Conservation (phyloP, 2,329 filamentous ascomycete species). For the Ceratocystiopsis sp. region DNA sequence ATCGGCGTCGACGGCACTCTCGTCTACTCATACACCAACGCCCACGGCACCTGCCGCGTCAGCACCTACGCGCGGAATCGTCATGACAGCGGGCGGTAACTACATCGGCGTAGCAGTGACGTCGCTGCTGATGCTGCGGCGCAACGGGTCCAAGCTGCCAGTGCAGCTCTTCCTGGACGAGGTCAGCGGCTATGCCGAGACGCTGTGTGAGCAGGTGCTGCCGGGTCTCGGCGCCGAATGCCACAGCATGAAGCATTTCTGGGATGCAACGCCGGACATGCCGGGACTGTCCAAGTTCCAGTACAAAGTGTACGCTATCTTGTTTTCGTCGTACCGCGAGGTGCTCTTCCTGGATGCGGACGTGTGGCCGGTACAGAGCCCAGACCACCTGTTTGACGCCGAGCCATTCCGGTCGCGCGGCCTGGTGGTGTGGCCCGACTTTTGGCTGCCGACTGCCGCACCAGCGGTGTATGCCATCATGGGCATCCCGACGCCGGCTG, state of each 20-base stretch:
- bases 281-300: slow-evolving; percentile 26
- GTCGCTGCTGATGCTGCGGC: slow-evolving; percentile 33
- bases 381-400: slow-evolving; percentile 26
- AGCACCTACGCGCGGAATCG: slow-evolving; percentile 24
- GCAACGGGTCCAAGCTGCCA: slow-evolving; percentile 30
- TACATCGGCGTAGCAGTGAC: slow-evolving; percentile 33
- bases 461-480: slow-evolving; percentile 27
- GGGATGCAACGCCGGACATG: slow-evolving; percentile 6
- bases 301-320: slow-evolving; percentile 37
- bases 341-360: slow-evolving; percentile 42
- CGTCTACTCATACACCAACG: neutral
- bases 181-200: slow-evolving; percentile 14
- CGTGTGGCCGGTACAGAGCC: slow-evolving; percentile 27
- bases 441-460: slow-evolving; percentile 26
- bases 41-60: neutral
- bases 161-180: slow-evolving; percentile 22
- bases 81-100: slow-evolving; percentile 29
- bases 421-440: slow-evolving; percentile 41
- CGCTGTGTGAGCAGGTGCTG: slow-evolving; percentile 16
- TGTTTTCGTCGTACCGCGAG: slow-evolving; percentile 41
- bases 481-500: slow-evolving; percentile 15
- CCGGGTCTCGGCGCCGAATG: slow-evolving; percentile 17
- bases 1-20: neutral
- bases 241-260: slow-evolving; percentile 16
- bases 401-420: slow-evolving; percentile 34